Evolutionary conservation across 352 stramenopile genomes (phyloP), one percentile per base, ranked within the genome.

Genomic region (Globisporangium middletonii): DNA sequence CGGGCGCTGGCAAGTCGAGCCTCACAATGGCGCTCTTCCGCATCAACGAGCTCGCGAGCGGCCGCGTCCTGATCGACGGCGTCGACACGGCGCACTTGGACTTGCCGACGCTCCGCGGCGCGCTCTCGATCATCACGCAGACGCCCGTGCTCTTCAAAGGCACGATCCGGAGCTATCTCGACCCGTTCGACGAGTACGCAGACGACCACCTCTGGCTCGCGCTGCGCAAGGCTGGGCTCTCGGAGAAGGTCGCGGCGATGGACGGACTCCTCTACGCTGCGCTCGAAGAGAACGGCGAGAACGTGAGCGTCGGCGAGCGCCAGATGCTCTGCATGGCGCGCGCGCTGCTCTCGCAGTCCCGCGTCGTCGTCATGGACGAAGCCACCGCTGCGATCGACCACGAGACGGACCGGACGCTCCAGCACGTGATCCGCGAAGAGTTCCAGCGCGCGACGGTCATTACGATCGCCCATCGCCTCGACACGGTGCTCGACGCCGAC

Each of bases 401-500:
- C 66, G 85, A 86, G 13, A 97, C 78, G 19, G 81, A 92, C 51
- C 61, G 62, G 44, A 58, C 69, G 44, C 55, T 96, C 26, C 85
- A 94, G 73, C 63, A 69, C 8, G 76, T 94, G 46, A 89, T 99
- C 64, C 79, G 80, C 44, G 66, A 72, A 27, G 80, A 84, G 57
- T 99, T 99, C 63, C 57, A 65, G 19, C 60, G 88, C 41, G 97
- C 88, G 49, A 99, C 97, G 1, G 74, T 99, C 23, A 59, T 99
- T 26, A 98, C 96, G 3, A 97, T 99, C 57, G 96, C 97, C 11
- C 97, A 99, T 69, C 82, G 96, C 13, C 71, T 99, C 18, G 89
- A 99, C 59, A 98, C 97, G 18, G 93, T 99, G 62, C 97, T 98
- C 53, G 95, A 98, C 69, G 97, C 92, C 48, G 95, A 99, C 67